Base-by-base conservation (phyloP, 2,329 filamentous ascomycete genomes). In the Xylariaceae sp. region DNA sequence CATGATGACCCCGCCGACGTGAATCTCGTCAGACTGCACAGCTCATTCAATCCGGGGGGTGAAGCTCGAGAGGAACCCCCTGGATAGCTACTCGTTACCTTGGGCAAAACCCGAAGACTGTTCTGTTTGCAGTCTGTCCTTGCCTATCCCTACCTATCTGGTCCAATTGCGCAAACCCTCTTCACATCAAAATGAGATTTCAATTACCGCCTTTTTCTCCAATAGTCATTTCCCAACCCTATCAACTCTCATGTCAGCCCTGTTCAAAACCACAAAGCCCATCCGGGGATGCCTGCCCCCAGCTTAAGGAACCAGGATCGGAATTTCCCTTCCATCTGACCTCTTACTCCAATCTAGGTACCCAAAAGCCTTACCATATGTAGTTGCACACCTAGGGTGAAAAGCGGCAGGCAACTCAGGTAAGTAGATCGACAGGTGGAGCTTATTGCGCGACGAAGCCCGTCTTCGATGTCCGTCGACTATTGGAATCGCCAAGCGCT, bases 351-450 rank as follows among this genome's bases (percentile, higher is more conserved):
- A 55, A 48, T 7, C n/a, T 36, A 36, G 18, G 46, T 40, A 37
- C 46, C 41, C n/a, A 34, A 39, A n/a, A 37, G n/a, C 10, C 30
- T 48, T 47, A 49, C 10, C 30, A 41, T 47, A 49, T 39, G 46
- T 42, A 46, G n/a, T 19, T 45, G 42, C 21, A 50, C 57, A 57
- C 54, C 57, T 51, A 59, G 43, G 46, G 53, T 44, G n/a, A 49
- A 9, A 18, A 32, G 32, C 56, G 49, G 51, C 51, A 55, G 46
- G 54, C 51, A 54, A 34, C 30, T 45, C 37, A 34, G 29, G 47
- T 37, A 18, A 40, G 42, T 49, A 18, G 42, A 36, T 48, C 39
- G 48, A 39, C 48, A 43, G 41, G 51, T 56, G 48, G 45, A 50
- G 42, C 37, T 36, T 22, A 34, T 19, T 16, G 19, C 29, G 36